phyloP scores from a whole-genome alignment of 1,284 basidiomycete genomes.

The Papiliotrema nemorosa region DNA sequence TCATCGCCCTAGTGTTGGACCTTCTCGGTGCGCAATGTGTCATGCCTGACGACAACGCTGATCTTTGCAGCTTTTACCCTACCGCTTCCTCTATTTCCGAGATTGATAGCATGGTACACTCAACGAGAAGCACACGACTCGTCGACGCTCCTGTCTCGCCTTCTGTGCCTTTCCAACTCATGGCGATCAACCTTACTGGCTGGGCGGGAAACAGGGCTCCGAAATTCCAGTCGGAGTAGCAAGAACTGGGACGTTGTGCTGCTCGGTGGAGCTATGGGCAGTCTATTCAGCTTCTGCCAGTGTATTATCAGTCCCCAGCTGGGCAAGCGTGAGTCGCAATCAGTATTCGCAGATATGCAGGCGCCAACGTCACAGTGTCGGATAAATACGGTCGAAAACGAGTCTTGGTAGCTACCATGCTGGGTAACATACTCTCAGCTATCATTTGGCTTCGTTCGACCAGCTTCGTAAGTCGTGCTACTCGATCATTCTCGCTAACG shows the following conservation, averaged over 20 bases:
- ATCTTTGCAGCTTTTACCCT: slow-evolving; percentile 73
- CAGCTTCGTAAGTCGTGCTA: slow-evolving; percentile 55
- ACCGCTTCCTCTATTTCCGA: slow-evolving; percentile 84
- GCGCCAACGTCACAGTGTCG: slow-evolving; percentile 29
- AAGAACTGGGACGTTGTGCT: slow-evolving; percentile 46
- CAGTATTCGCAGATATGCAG: not conserved
- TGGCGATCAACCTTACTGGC: slow-evolving; percentile 59
- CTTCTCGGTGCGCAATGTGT: slow-evolving; percentile 60
- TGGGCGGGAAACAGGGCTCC: not conserved
- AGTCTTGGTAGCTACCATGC: slow-evolving; percentile 76
- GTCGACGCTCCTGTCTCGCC: slow-evolving; percentile 65
- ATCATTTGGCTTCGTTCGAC: slow-evolving; percentile 83
- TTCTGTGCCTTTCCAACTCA: slow-evolving; percentile 61
- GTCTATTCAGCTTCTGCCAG: slow-evolving; percentile 81
- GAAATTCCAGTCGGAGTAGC: slow-evolving; percentile 7
- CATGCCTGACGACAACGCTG: not conserved
- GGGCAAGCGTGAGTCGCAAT: slow-evolving; percentile 54
- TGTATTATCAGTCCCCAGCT: slow-evolving; percentile 80
- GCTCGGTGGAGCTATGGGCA: slow-evolving; percentile 78
- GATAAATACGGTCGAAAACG: slow-evolving; percentile 81
- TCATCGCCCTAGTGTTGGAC: slow-evolving; percentile 80
- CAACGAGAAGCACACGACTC: slow-evolving; percentile 32
- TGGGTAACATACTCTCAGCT: slow-evolving; percentile 84
- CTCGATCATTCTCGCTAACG: not conserved
- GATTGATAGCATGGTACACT: slow-evolving; percentile 74